Percentiles rank a stretch among this genome's conserved stretches.
Evolutionary conservation across 345 rosid species (phyloP).

Genomic region (Eucalyptus pauciflora): DNA sequence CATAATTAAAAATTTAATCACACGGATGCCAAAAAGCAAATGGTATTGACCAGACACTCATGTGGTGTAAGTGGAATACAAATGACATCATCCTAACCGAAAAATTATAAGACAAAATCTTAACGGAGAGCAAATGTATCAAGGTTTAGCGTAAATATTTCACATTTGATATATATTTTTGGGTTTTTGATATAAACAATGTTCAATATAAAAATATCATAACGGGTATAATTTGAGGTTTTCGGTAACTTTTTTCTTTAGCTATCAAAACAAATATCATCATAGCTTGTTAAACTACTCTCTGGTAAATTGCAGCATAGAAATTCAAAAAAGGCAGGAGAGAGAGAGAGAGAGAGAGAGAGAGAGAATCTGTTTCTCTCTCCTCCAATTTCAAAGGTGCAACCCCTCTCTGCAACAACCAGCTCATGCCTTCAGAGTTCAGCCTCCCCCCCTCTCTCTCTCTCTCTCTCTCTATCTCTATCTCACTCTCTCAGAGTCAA

Average conservation of each 20-base stretch:
- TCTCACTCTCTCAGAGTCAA: neutral
- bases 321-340: neutral
- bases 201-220: neutral
- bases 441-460: neutral
- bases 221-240: neutral
- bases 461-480: neutral
- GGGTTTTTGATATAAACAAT: too few species aligned
- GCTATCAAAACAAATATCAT: neutral
- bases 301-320: accelerated
- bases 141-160: accelerated
- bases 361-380: neutral
- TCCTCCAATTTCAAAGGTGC: neutral
- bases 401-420: neutral
- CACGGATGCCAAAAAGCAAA: accelerated
- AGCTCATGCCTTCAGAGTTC: neutral
- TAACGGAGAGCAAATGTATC: accelerated
- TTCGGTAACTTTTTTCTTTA: neutral
- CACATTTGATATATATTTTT: accelerated
- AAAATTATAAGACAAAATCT: too few species aligned
- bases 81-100: accelerated
- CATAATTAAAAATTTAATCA: too few species aligned
- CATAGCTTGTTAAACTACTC: accelerated
- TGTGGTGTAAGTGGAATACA: too few species aligned
- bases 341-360: neutral
- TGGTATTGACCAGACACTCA: too few species aligned